Evolutionary conservation across 148 eudicot genomes (phyloP), one percentile per base, ranked within the genome.

Genomic region (Camellia lanceoleosa): DNA sequence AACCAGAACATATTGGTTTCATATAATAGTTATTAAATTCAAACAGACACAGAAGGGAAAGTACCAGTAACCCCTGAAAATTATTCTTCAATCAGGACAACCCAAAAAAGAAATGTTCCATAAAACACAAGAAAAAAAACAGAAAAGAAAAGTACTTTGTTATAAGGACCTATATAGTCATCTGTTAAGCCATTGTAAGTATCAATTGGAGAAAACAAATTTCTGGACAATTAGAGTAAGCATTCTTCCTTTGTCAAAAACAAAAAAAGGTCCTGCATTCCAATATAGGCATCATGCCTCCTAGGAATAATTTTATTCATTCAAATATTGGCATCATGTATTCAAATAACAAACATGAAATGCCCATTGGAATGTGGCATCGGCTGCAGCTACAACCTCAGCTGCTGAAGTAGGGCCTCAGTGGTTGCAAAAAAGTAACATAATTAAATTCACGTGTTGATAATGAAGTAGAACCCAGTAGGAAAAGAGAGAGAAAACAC

Each of bases 401-500:
- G 7, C 3, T 0, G n/a, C 49, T 38, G 42, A 14, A 41, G 18
- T 38, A 42, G 23, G 44, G 16, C 43, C 72, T 43, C 52, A 43
- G 51, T 2, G 19, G 16, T 43, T 68, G 71, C 72, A 43, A 7
- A 68, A 15, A 15, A 43, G 72, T 18, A 44, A 44, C 51, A 68
- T 68, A 68, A 51, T 47, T 68, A 68, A 10, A 68, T 68, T 68
- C 72, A 47, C 15, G 19, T 42, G 72, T 68, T 10, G 52, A 58
- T 30, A 30, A 30, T 30, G 38, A 30, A 30, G 38, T 30, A 30
- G 38, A 30, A 30, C 38, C 38, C 38, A 30, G 1, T 30, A 30
- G 38, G 38, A 30, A 30, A 30, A 30, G 38, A 30, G 38, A 30
- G 38, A 30, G 38, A 30, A 30, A 30, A 30, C 38, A 30, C 38